Evolutionary conservation across 176 grass and related monocot genomes (phyloP).

Genomic region (Oryza meyeriana): DNA sequence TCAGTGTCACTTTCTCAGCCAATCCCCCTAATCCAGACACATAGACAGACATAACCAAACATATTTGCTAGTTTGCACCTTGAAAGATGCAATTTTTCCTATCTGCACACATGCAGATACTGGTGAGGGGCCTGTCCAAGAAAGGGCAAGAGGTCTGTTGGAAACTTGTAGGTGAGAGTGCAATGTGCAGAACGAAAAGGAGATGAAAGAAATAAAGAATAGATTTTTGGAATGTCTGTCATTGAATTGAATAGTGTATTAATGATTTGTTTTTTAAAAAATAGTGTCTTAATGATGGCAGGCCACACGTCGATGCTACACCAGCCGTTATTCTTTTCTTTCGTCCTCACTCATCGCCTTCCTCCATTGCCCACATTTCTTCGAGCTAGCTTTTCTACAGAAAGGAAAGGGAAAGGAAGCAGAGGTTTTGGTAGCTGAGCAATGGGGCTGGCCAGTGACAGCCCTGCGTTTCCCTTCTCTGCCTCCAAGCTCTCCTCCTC

Average conservation of each 20-base stretch:
- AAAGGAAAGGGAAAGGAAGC: not conserved
- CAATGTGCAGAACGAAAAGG: not conserved
- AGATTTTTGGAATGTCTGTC: slow-evolving; percentile 8
- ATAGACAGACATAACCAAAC: not conserved
- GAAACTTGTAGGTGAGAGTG: not conserved
- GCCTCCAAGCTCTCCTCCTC: slow-evolving; percentile 22
- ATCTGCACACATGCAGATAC: not conserved
- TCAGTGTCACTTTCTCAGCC: slow-evolving; percentile 26
- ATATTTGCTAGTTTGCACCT: not conserved
- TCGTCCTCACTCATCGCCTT: slow-evolving; percentile 11
- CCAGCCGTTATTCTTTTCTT: slow-evolving; percentile 30
- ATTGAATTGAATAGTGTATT: slow-evolving; percentile 1
- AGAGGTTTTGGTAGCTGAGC: not conserved
- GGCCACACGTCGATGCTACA: slow-evolving; percentile 5
- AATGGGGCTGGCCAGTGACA: slow-evolving; percentile 42
- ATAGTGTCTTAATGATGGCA: not conserved
- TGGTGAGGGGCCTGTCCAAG: not conserved
- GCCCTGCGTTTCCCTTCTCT: slow-evolving; percentile 32
- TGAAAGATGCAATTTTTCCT: not conserved
- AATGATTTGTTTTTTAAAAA: not conserved
- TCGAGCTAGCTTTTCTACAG: not conserved
- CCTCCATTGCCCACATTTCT: not conserved
- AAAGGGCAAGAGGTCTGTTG: not conserved
- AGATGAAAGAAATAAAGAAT: not conserved
- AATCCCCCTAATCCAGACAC: not conserved